These are phyloP conservation scores for Biscogniauxia marginata DNA, from an alignment of 2,329 filamentous ascomycete species.

Conservation along the genomic window DNA sequence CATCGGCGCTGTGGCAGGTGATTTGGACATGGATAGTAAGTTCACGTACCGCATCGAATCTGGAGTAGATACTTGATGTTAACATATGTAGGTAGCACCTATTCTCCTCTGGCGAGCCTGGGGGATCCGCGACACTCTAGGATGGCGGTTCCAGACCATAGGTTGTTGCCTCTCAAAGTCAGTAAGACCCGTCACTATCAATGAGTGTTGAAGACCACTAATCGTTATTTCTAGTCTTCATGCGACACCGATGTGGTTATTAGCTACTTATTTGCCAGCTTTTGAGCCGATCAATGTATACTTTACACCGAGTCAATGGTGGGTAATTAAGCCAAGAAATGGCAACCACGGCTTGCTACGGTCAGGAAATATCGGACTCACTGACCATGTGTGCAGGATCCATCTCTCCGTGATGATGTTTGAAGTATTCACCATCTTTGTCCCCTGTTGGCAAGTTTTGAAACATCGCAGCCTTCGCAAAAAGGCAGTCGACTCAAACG, in stretches of 20 bases:
- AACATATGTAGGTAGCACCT: conserved; percentile 41
- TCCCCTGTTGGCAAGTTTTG: conserved; percentile 40
- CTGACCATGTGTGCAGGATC: conserved; percentile 32
- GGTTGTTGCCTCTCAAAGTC: conserved; percentile 34
- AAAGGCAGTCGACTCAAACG: conserved; percentile 26
- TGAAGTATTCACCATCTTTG: conserved; percentile 54
- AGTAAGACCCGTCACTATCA: conserved; percentile 3
- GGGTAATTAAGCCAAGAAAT: conserved; percentile 15
- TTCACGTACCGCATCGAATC: neutral
- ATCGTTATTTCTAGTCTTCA: conserved; percentile 40
- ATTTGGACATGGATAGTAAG: conserved; percentile 51
- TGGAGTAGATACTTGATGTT: neutral
- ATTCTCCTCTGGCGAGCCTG: conserved; percentile 52
- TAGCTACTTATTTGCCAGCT: conserved; percentile 42
- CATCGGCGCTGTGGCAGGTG: conserved; percentile 53
- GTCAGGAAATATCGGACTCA: neutral
- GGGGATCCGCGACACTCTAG: conserved; percentile 54
- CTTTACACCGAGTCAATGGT: conserved; percentile 53
- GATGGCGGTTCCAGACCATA: conserved; percentile 57
- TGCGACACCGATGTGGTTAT: conserved; percentile 57
- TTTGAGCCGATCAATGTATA: conserved; percentile 45
- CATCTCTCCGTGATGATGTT: conserved; percentile 53
- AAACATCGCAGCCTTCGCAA: conserved; percentile 22
- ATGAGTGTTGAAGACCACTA: conserved; percentile 6
- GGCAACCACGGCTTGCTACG: conserved; percentile 24